These are phyloP conservation scores for Talaromyces sp. DNA, from an alignment of 2,329 filamentous ascomycete genomes.

Conservation along the genomic window DNA sequence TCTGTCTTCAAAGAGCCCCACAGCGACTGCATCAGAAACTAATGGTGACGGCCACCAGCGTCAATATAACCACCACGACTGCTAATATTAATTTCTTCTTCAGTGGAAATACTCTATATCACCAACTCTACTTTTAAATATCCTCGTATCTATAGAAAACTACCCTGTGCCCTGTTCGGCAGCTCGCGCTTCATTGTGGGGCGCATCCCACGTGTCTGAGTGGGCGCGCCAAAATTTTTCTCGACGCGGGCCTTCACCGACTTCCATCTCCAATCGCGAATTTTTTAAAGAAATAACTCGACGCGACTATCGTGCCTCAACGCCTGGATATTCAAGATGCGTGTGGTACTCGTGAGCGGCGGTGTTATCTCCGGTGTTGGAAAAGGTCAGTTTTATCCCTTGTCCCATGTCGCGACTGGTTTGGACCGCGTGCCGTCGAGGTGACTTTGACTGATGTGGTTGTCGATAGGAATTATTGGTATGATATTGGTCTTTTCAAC, in stretches of 20 bases:
- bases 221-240: neutral
- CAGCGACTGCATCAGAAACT: neutral
- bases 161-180: neutral
- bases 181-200: neutral
- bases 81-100: neutral
- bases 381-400: slow-evolving; percentile 18
- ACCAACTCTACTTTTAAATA: neutral
- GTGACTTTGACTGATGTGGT: neutral
- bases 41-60: neutral
- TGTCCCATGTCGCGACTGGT: neutral
- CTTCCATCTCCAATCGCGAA: neutral
- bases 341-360: slow-evolving; percentile 3
- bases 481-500: neutral
- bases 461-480: slow-evolving; percentile 2
- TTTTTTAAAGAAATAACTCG: neutral
- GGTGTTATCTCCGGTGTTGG: slow-evolving; percentile 4
- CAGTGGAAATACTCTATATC: neutral
- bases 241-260: neutral
- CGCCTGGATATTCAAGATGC: neutral
- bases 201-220: neutral
- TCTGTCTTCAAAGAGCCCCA: neutral
- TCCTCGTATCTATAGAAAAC: neutral
- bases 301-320: neutral
- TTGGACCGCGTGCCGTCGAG: neutral
- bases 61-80: neutral